These are phyloP conservation scores for Cyclotella cryptica DNA, from an alignment of 108 stramenopile species.

Conservation along the genomic window DNA sequence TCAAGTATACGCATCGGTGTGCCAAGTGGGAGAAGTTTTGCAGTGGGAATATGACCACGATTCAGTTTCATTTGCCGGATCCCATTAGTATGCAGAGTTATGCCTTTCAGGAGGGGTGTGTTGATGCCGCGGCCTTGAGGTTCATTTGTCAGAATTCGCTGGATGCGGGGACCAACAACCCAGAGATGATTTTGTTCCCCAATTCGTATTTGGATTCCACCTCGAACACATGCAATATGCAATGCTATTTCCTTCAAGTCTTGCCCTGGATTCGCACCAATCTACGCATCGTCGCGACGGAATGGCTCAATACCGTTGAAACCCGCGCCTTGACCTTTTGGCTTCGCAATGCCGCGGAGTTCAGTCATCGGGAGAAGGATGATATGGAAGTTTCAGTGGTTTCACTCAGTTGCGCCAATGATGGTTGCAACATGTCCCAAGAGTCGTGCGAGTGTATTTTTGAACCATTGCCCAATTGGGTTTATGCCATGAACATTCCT, in stretches of 20 bases:
- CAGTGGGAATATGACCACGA: slow-evolving; percentile 40
- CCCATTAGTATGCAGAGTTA: slow-evolving; percentile 26
- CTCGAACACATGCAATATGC: slow-evolving; percentile 20
- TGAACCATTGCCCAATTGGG: slow-evolving; percentile 40
- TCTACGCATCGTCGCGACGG: slow-evolving; percentile 26
- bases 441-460: slow-evolving; percentile 24
- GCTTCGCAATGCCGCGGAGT: slow-evolving; percentile 43
- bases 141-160: slow-evolving; percentile 20
- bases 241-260: slow-evolving; percentile 33
- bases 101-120: slow-evolving; percentile 30
- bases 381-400: slow-evolving; percentile 47
- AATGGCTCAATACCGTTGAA: slow-evolving; percentile 43
- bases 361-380: slow-evolving; percentile 44
- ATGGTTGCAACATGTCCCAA: slow-evolving; percentile 33
- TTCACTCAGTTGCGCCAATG: slow-evolving; percentile 31
- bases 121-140: slow-evolving; percentile 27
- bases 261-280: slow-evolving; percentile 38
- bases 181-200: slow-evolving; percentile 33
- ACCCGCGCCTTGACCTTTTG: slow-evolving; percentile 45
- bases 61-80: slow-evolving; percentile 43
- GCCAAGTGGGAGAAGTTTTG: slow-evolving; percentile 43
- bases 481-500: slow-evolving; percentile 43
- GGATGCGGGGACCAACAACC: slow-evolving; percentile 15
- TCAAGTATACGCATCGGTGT: slow-evolving; percentile 42
- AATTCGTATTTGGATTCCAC: slow-evolving; percentile 18